These are phyloP conservation scores for Mycena filopes DNA, from an alignment of 768 basidiomycete genomes.

Conservation along the genomic window DNA sequence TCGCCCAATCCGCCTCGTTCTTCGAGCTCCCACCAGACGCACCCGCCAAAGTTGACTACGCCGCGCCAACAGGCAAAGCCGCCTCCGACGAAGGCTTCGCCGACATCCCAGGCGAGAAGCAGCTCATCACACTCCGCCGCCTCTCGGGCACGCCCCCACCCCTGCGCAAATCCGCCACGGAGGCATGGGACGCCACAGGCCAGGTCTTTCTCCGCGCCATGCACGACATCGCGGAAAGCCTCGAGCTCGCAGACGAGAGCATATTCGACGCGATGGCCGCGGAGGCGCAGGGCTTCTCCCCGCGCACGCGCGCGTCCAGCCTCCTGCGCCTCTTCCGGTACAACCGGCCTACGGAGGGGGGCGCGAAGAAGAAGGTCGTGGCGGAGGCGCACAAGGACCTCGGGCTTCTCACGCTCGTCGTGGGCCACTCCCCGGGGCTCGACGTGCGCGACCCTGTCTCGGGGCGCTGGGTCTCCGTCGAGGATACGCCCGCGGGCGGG, in stretches of 20 bases:
- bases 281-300: slow-evolving; percentile 15
- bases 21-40: slow-evolving; percentile 24
- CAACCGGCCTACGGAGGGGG: slow-evolving; percentile 10
- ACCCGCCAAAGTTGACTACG: slow-evolving; percentile 11
- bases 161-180: neutral
- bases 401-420: slow-evolving; percentile 30
- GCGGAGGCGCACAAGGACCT: slow-evolving; percentile 34
- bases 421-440: slow-evolving; percentile 28
- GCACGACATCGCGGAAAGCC: slow-evolving; percentile 25
- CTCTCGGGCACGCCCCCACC: neutral
- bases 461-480: slow-evolving; percentile 30
- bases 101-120: slow-evolving; percentile 30
- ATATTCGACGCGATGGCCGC: slow-evolving; percentile 22
- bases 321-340: slow-evolving; percentile 30
- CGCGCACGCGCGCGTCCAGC: slow-evolving; percentile 19
- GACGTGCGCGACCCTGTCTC: slow-evolving; percentile 22
- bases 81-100: slow-evolving; percentile 33
- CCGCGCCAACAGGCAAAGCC: slow-evolving; percentile 20
- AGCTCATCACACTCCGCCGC: slow-evolving; percentile 31
- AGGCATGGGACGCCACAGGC: slow-evolving; percentile 28
- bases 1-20: slow-evolving; percentile 22
- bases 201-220: slow-evolving; percentile 18
- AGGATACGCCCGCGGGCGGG: slow-evolving; percentile 16
- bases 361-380: slow-evolving; percentile 28
- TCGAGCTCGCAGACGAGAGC: slow-evolving; percentile 18